Evolutionary conservation across 106 monocot species (phyloP).

Genomic region (Chionographis japonica): DNA sequence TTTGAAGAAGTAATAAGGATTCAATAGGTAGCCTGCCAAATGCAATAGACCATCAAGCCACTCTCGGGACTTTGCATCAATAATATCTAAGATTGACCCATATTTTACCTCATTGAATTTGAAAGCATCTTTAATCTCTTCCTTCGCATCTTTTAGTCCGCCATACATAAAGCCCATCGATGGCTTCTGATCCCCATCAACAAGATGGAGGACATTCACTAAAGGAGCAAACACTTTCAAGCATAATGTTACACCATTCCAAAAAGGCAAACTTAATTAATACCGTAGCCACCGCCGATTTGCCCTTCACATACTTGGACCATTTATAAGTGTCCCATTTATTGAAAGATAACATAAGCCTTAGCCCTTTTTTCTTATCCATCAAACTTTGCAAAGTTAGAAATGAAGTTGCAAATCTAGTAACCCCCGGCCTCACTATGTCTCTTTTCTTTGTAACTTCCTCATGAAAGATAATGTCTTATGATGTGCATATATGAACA

Average conservation of each 20-base stretch:
- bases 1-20: not conserved
- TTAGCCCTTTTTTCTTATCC: not conserved
- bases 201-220: not conserved
- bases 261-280: not conserved
- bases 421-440: not conserved
- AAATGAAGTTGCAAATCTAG: not conserved
- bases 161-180: not conserved
- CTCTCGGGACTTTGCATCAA: not conserved
- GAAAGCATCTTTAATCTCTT: not conserved
- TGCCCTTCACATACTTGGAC: not conserved
- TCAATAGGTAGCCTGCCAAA: not conserved
- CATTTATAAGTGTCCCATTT: not conserved
- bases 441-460: not conserved
- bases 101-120: not conserved
- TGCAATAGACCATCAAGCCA: conserved; percentile 1
- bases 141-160: not conserved
- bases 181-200: not conserved
- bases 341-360: not conserved
- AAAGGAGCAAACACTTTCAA: not conserved
- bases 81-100: not conserved
- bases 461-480: not conserved
- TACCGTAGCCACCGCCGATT: not conserved
- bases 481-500: not conserved
- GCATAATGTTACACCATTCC: not conserved
- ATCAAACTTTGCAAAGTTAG: not conserved